Percentiles rank a stretch among this genome's conserved stretches.
Conservation (phyloP, 495 filamentous ascomycete genomes). For the Hyaloscypha variabilis region DNA sequence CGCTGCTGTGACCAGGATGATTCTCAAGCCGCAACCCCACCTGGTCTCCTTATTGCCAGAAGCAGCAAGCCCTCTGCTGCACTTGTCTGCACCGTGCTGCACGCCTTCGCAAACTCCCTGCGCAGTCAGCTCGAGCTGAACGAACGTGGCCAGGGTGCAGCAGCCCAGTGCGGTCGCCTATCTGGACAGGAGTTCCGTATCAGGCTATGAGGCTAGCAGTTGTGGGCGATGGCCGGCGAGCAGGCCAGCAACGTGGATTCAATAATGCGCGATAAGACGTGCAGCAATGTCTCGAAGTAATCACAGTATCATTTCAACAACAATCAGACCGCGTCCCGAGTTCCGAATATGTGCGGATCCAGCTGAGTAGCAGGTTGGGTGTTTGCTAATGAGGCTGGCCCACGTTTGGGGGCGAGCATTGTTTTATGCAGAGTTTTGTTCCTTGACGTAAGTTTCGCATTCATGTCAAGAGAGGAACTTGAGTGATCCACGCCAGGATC, state of each 20-base stretch:
- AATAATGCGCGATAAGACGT: slow-evolving; percentile 8
- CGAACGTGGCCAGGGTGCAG: neutral
- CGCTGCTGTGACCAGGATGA: neutral
- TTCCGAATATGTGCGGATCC: neutral
- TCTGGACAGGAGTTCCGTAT: too few relatives aligned
- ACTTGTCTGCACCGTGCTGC: too few relatives aligned
- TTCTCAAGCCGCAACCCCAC: neutral
- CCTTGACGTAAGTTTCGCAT: neutral
- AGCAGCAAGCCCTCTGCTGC: neutral
- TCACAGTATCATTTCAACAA: too few relatives aligned
- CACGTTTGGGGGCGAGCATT: neutral
- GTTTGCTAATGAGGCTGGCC: neutral
- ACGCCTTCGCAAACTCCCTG: neutral
- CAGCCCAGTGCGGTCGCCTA: neutral
- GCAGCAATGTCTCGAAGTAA: neutral
- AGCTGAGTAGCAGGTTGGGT: neutral
- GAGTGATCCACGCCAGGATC: neutral
- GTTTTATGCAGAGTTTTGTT: neutral
- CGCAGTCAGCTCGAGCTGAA: neutral
- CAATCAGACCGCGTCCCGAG: too few relatives aligned
- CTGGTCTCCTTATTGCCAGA: neutral
- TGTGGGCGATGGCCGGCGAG: neutral
- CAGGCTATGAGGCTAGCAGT: too few relatives aligned
- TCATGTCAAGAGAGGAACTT: neutral
- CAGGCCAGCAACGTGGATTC: slow-evolving; percentile 7